These are phyloP conservation scores for Pichia inconspicua DNA, from an alignment of 1,139 yeast species.

Conservation along the genomic window DNA sequence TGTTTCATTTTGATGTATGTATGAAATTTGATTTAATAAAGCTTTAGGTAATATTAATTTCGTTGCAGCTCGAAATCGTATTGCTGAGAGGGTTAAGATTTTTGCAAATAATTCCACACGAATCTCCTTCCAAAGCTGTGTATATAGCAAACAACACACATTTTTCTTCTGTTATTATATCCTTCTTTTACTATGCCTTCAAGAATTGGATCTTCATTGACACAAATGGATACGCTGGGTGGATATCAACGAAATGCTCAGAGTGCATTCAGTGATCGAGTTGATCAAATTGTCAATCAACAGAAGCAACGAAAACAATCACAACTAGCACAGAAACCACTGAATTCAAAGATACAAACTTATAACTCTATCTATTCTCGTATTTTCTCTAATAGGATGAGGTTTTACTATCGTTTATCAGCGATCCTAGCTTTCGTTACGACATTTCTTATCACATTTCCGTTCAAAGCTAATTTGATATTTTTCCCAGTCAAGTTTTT, in stretches of 20 bases:
- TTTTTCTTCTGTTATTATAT: too few relatives aligned
- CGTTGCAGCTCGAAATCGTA: too few relatives aligned
- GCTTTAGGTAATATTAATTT: too few relatives aligned
- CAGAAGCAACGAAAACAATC: not conserved
- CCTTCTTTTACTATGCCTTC: not conserved
- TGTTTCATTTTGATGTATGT: too few relatives aligned
- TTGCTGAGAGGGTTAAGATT: too few relatives aligned
- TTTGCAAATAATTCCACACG: too few relatives aligned
- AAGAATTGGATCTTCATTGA: not conserved
- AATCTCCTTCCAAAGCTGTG: too few relatives aligned
- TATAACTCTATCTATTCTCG: slow-evolving; percentile 10
- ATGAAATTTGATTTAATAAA: too few relatives aligned
- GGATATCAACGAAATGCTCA: not conserved
- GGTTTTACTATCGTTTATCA: slow-evolving; percentile 28
- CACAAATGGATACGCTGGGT: not conserved
- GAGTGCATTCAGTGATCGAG: not conserved
- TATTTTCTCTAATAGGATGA: slow-evolving; percentile 22
- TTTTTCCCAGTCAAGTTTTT: slow-evolving; percentile 28
- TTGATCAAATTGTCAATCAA: not conserved
- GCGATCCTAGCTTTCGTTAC: slow-evolving; percentile 28
- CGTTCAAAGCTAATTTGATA: slow-evolving; percentile 17
- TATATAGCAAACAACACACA: too few relatives aligned
- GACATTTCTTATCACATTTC: slow-evolving; percentile 18
- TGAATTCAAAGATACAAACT: not conserved
- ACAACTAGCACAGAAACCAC: not conserved